Base-by-base conservation (phyloP, 129 eudicot species). In the Pseudognaphalium luteoalbum region DNA sequence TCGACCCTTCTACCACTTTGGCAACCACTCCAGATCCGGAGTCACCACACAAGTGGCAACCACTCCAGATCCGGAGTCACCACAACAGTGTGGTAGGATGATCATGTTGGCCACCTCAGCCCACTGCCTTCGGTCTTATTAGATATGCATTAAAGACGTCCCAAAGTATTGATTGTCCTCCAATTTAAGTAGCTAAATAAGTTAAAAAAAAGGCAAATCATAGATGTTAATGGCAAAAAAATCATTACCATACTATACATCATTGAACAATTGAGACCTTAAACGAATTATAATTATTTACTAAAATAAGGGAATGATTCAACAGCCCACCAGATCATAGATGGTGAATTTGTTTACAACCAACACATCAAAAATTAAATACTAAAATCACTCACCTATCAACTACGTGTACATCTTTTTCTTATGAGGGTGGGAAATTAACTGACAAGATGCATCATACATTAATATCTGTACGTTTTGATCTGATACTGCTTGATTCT, bases 381-480 rank as follows among this genome's bases (percentile, higher is more conserved):
- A 32, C 47, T 15, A 33, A 15, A 65, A 64, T 30, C 69, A n/a
- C 41, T 39, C 42, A 35, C 59, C 77, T 59, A 74, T 62, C 78
- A 74, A 74, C 44, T 20, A 61, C 10, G 70, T 10, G 10, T 60
- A 28, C 42, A 25, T 74, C 30, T 62, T 74, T 62, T 74, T 28
- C 78, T 74, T 62, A 5, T 62, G 47, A 63, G 29, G 61, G 71
- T 63, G 62, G 47, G 47, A 44, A 42, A 63, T 65, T 29, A 74
- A 58, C 41, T 73, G 41, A 16, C n/a, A 16, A 39, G 14, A 74
- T 42, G 71, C 78, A 63, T 89, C 81, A 91, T 47, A 88, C 97
- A 47, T 91, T 91, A 16, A 91, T 91, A 78, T 88, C 88, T 8
- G 92, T 78, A n/a, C 95, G 97, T 85, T 86, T 91, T 10, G 85